Conservation (phyloP, 768 basidiomycete genomes). For the Brasilioporus rufonigricans region DNA sequence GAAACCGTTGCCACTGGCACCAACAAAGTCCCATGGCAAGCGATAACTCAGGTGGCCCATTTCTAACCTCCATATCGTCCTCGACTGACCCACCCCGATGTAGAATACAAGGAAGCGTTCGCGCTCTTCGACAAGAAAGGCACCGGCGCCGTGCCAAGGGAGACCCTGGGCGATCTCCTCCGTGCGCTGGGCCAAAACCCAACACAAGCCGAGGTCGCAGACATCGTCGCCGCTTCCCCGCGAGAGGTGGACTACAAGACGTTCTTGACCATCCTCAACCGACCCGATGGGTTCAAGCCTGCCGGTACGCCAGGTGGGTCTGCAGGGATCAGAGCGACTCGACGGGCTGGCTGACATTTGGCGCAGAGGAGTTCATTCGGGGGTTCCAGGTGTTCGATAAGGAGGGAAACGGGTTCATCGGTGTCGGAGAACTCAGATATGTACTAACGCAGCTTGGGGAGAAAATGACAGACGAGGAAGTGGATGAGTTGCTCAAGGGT, state of each 20-base stretch:
- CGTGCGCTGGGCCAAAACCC: constrained; percentile 97
- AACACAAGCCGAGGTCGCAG: constrained; percentile 95
- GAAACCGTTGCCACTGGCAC: neutral
- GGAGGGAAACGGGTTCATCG: constrained; percentile 72
- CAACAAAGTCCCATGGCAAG: constrained; percentile 32
- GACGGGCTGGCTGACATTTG: neutral
- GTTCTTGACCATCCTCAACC: constrained; percentile 87
- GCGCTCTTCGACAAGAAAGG: constrained; percentile 98
- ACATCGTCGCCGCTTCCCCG: constrained; percentile 70
- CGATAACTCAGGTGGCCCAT: constrained; percentile 48
- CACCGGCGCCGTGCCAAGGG: constrained; percentile 83
- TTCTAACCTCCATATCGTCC: neutral
- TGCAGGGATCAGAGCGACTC: neutral
- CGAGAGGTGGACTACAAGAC: constrained; percentile 91
- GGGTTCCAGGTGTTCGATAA: constrained; percentile 98
- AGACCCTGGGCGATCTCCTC: constrained; percentile 88
- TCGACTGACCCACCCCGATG: constrained; percentile 3
- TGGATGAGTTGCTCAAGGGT: constrained; percentile 95
- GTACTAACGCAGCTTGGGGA: constrained; percentile 96
- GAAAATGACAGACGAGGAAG: constrained; percentile 98
- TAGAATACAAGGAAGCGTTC: constrained; percentile 96
- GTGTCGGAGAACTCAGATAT: constrained; percentile 65
- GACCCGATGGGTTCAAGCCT: constrained; percentile 96
- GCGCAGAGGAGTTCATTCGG: constrained; percentile 95
- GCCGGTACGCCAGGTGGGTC: constrained; percentile 87